phyloP scores from a whole-genome alignment of 2,329 filamentous ascomycete species.

The Dichotomopilus funicola region DNA sequence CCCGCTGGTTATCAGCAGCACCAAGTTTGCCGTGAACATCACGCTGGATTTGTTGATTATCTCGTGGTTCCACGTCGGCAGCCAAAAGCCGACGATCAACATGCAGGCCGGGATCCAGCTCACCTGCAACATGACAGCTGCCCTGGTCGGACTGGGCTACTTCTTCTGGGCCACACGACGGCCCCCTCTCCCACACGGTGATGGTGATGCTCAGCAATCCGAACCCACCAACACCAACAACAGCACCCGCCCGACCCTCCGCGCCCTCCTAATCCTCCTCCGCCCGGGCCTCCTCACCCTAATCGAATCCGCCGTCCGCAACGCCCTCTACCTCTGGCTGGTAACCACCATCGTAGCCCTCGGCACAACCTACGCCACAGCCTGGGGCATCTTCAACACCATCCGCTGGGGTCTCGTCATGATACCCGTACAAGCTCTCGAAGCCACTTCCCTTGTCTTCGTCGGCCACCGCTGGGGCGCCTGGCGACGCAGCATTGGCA shows the following conservation, averaged over 20 bases:
- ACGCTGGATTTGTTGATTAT: slow-evolving; percentile 27
- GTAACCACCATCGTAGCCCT: slow-evolving; percentile 58
- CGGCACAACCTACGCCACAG: slow-evolving; percentile 59
- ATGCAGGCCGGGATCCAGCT: slow-evolving; percentile 1
- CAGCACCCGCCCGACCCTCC: slow-evolving; percentile 31
- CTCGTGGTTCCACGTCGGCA: slow-evolving; percentile 1
- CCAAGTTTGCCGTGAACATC: background rate
- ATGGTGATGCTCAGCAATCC: too few relatives aligned
- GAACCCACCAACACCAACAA: background rate
- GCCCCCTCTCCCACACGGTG: too few relatives aligned
- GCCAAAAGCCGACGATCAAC: background rate
- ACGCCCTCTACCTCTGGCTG: slow-evolving; percentile 65
- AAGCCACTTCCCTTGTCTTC: slow-evolving; percentile 59
- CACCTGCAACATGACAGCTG: slow-evolving; percentile 21
- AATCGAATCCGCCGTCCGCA: slow-evolving; percentile 58
- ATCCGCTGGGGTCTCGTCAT: slow-evolving; percentile 70
- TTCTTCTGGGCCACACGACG: background rate
- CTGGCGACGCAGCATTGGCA: slow-evolving; percentile 32
- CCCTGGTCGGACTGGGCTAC: background rate
- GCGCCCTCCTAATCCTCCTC: slow-evolving; percentile 43
- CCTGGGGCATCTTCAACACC: slow-evolving; percentile 68
- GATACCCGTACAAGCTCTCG: slow-evolving; percentile 62
- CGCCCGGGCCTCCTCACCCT: slow-evolving; percentile 55
- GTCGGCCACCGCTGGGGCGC: slow-evolving; percentile 60
- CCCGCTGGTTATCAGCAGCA: background rate